Evolutionary conservation across 345 rosid species (phyloP).

Genomic region (Aquilaria yunnanensis): DNA sequence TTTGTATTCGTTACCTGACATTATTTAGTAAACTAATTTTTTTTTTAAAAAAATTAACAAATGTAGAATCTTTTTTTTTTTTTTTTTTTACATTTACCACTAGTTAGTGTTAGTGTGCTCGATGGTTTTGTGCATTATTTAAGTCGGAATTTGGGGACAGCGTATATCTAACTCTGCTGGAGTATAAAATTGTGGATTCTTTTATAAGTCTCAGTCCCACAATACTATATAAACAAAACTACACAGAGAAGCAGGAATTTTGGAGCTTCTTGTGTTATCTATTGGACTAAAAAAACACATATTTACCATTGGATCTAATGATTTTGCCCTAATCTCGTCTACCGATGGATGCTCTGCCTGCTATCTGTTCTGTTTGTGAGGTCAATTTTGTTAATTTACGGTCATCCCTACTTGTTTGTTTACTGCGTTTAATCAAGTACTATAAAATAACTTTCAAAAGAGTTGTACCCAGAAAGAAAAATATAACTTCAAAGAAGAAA

Average conservation of each 20-base stretch:
- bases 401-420: too few species aligned
- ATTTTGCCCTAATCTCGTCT: conserved; percentile 28
- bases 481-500: too few species aligned
- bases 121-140: neutral
- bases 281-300: neutral
- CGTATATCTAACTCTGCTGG: conserved; percentile 7
- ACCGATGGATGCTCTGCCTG: conserved; percentile 34
- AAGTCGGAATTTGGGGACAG: conserved; percentile 2
- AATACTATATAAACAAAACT: conserved; percentile 11
- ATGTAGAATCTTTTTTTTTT: too few species aligned
- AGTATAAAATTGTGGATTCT: conserved; percentile 13
- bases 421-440: too few species aligned
- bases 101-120: too few species aligned
- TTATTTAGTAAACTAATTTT: too few species aligned
- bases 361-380: conserved; percentile 11
- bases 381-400: neutral
- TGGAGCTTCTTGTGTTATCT: conserved; percentile 17
- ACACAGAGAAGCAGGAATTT: neutral
- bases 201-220: conserved; percentile 11
- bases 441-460: too few species aligned
- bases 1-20: too few species aligned
- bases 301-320: conserved; percentile 39
- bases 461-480: too few species aligned
- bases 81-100: too few species aligned
- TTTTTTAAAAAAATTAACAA: too few species aligned